Conservation (phyloP, 371 early-diverging fungal genomes). For the Funneliformis caledonium region DNA sequence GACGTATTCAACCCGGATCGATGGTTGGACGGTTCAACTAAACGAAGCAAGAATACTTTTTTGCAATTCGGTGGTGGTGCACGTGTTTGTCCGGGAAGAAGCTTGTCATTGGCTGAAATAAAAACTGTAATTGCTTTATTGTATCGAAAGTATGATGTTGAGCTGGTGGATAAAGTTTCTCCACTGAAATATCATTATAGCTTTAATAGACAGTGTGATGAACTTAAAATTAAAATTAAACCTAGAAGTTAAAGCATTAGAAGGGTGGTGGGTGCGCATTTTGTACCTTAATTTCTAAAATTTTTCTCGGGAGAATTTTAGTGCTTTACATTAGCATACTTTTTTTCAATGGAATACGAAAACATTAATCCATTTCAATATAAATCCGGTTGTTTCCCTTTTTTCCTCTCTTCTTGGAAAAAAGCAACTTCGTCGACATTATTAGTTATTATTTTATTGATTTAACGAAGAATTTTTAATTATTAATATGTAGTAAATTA, state of each 20-base stretch:
- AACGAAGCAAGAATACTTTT: not conserved
- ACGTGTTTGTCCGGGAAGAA: slow-evolving; percentile 4
- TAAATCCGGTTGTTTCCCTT: too few relatives aligned
- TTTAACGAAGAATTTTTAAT: too few relatives aligned
- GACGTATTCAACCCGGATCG: slow-evolving; percentile 19
- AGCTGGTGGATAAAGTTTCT: not conserved
- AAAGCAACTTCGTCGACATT: too few relatives aligned
- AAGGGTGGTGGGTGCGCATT: too few relatives aligned
- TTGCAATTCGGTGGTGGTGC: slow-evolving; percentile 11
- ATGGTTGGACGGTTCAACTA: not conserved
- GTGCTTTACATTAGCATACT: too few relatives aligned
- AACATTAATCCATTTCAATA: too few relatives aligned
- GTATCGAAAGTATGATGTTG: slow-evolving; percentile 19
- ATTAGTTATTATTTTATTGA: too few relatives aligned
- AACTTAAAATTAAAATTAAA: slow-evolving; percentile 20
- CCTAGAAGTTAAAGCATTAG: not conserved
- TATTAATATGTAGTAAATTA: too few relatives aligned
- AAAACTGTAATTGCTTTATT: slow-evolving; percentile 10
- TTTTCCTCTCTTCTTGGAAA: too few relatives aligned
- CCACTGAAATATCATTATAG: not conserved
- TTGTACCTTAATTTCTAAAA: too few relatives aligned
- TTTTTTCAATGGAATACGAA: too few relatives aligned
- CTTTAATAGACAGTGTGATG: not conserved
- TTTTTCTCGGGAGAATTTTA: too few relatives aligned
- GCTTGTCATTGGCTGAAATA: not conserved